phyloP scores from a whole-genome alignment of 2,329 filamentous ascomycete species.

The Xylariaceae sp. region DNA sequence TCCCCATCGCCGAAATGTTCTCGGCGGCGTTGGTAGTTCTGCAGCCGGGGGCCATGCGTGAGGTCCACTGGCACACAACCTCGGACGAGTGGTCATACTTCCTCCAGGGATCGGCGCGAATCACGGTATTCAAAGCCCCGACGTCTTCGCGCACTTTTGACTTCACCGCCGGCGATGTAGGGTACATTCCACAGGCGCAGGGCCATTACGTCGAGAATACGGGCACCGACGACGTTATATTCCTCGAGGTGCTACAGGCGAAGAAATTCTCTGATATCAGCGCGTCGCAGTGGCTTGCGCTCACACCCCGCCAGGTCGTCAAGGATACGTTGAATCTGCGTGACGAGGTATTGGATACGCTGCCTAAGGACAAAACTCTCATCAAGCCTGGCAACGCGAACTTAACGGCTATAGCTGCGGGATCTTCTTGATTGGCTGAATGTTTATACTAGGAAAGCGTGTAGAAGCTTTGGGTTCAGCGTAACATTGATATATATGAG shows the following conservation, averaged over 20 bases:
- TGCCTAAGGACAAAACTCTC: conserved; percentile 42
- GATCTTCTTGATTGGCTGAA: background rate
- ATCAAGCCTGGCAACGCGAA: conserved; percentile 40
- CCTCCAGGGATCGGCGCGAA: conserved; percentile 50
- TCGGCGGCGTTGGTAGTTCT: conserved; percentile 55
- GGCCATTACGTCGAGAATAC: conserved; percentile 61
- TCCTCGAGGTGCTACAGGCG: conserved; percentile 57
- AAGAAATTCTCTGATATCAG: conserved; percentile 50
- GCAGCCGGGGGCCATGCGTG: conserved; percentile 60
- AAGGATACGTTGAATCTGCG: conserved; percentile 49
- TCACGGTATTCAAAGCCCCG: conserved; percentile 53
- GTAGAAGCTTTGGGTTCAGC: too few relatives aligned
- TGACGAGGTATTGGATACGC: conserved; percentile 35
- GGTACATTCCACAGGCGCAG: conserved; percentile 52
- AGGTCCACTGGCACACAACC: conserved; percentile 60
- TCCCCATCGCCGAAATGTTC: conserved; percentile 53
- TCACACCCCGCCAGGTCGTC: conserved; percentile 55
- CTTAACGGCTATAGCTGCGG: conserved; percentile 31
- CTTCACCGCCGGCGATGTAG: conserved; percentile 56
- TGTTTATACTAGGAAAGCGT: too few relatives aligned
- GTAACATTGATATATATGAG: too few relatives aligned
- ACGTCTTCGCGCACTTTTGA: conserved; percentile 51
- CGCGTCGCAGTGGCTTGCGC: conserved; percentile 55
- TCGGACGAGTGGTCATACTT: conserved; percentile 61
- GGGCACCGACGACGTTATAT: conserved; percentile 52